Conservation (phyloP, 75 land plant species). For the Picea glauca region DNA sequence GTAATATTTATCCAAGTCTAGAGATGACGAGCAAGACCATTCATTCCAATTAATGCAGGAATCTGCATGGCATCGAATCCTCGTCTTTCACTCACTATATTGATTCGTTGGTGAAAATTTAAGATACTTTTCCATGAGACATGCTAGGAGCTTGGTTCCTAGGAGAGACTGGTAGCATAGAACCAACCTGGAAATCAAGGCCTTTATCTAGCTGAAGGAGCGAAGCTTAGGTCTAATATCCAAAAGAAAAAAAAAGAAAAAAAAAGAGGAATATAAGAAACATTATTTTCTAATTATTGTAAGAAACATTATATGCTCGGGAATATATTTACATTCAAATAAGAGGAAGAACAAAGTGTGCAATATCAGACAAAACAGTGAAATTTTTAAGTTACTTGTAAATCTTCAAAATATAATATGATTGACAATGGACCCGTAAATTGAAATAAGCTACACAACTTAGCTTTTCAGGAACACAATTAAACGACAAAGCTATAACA, state of each 20-base stretch:
- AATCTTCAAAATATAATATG: not conserved
- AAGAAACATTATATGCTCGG: no score
- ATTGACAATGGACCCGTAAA: not conserved
- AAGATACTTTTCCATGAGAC: not conserved
- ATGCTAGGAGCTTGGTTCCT: not conserved
- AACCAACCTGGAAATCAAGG: not conserved
- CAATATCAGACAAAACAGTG: not conserved
- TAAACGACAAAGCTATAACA: not conserved
- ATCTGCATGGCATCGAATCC: not conserved
- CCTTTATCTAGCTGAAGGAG: not conserved
- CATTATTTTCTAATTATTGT: no score
- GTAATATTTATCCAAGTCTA: no score
- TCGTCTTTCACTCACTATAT: not conserved
- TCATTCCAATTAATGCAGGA: not conserved
- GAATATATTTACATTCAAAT: not conserved
- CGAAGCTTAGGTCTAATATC: not conserved
- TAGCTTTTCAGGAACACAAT: not conserved
- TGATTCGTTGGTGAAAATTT: not conserved
- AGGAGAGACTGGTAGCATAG: not conserved
- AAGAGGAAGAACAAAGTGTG: not conserved
- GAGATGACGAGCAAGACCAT: not conserved
- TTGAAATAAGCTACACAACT: not conserved
- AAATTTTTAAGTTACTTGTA: not conserved
- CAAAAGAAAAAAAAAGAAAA: not conserved
- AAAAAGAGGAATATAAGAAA: not conserved